Conservation (phyloP, 768 basidiomycete genomes). For the Hypholoma sublateritium region DNA sequence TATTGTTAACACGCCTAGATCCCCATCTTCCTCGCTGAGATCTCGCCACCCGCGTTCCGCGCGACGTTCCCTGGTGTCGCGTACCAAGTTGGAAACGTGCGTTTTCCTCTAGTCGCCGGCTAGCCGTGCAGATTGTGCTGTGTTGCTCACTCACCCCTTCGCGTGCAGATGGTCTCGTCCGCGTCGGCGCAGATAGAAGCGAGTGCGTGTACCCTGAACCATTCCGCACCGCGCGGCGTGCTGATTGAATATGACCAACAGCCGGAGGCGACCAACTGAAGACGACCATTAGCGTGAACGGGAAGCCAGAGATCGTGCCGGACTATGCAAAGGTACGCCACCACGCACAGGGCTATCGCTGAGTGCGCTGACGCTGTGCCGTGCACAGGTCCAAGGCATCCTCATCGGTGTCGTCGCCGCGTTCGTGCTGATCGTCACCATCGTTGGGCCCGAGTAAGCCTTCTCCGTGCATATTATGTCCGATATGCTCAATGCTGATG, state of each 20-base stretch:
- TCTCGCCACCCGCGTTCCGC: constrained; percentile 87
- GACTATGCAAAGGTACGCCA: constrained; percentile 58
- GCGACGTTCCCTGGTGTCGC: constrained; percentile 85
- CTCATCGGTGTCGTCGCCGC: constrained; percentile 81
- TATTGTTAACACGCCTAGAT: constrained; percentile 18
- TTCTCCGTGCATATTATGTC: background rate
- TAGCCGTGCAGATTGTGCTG: background rate
- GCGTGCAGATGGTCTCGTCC: constrained; percentile 60
- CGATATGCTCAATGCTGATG: too few relatives aligned
- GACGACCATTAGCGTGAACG: constrained; percentile 48
- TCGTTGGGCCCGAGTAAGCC: constrained; percentile 76
- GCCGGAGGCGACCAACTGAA: constrained; percentile 63
- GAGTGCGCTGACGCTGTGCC: background rate
- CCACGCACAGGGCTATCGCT: too few relatives aligned
- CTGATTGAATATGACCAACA: constrained; percentile 12
- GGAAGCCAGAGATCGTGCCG: constrained; percentile 41
- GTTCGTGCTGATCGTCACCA: constrained; percentile 72
- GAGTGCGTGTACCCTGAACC: constrained; percentile 33
- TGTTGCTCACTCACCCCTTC: background rate
- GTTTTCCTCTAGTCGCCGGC: constrained; percentile 18
- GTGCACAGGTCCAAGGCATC: constrained; percentile 71
- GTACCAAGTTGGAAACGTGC: constrained; percentile 78
- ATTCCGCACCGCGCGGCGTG: constrained; percentile 17
- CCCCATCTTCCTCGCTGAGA: constrained; percentile 80
- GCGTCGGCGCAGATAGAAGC: constrained; percentile 84